phyloP scores from a whole-genome alignment of 208 protist genomes.

The Novymonas esmeraldas region DNA sequence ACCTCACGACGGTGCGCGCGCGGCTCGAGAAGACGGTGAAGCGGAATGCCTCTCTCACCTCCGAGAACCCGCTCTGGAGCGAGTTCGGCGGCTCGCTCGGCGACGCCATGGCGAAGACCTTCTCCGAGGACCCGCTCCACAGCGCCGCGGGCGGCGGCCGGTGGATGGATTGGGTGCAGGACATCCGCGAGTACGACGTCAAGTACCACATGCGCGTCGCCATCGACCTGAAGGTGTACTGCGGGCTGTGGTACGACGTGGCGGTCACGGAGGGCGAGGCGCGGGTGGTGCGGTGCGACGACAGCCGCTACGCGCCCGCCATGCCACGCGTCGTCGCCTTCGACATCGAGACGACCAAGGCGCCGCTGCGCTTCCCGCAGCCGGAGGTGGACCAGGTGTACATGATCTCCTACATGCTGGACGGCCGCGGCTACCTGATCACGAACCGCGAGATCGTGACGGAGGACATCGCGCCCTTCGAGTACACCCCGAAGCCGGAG shows the following conservation, averaged over 20 bases:
- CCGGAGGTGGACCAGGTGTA: constrained; percentile 98
- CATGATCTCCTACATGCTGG: constrained; percentile 99
- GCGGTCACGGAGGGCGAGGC: constrained; percentile 72
- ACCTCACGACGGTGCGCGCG: constrained; percentile 92
- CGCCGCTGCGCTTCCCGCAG: constrained; percentile 99
- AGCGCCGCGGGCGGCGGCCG: constrained; percentile 31
- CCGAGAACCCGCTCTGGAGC: constrained; percentile 49
- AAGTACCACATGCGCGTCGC: constrained; percentile 98
- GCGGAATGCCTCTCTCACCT: constrained; percentile 44
- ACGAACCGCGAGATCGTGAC: constrained; percentile 98
- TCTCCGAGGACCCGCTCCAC: constrained; percentile 55
- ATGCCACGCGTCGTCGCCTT: constrained; percentile 95
- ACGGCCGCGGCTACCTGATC: constrained; percentile 98
- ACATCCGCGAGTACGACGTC: constrained; percentile 99
- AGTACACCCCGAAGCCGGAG: constrained; percentile 99
- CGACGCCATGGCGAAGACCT: constrained; percentile 74
- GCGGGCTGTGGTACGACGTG: constrained; percentile 98
- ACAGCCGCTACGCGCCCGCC: constrained; percentile 89
- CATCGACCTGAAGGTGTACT: constrained; percentile 96
- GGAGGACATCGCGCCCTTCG: constrained; percentile 98
- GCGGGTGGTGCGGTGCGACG: constrained; percentile 74
- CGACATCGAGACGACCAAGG: constrained; percentile 99
- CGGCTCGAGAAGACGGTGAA: constrained; percentile 84
- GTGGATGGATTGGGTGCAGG: constrained; percentile 94
- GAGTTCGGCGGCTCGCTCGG: constrained; percentile 66